Evolutionary conservation across 208 protist genomes (phyloP), one percentile per base, ranked within the genome.

Genomic region (Spongospora subterranea): DNA sequence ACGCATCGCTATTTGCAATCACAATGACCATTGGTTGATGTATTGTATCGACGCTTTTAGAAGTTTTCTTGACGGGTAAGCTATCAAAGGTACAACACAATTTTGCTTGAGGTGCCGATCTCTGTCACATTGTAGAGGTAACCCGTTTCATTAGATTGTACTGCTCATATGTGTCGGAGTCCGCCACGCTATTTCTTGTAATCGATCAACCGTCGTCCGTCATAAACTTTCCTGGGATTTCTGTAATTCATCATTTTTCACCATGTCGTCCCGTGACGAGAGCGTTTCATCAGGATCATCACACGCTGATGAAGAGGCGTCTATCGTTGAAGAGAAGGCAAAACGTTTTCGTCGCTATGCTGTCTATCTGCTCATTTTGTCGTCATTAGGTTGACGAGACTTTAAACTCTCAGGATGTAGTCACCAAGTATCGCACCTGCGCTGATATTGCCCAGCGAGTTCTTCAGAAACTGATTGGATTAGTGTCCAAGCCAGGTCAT

Each of bases 361-460:
- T 60, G 50, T 60, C 24, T 29, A 29, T 24, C 6, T 29, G 24
- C 50, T 60, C 50, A 60, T 24, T 60, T 60, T 60, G 13, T 45
- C n/a, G 71, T n/a, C n/a, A n/a, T n/a, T 39, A 82, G 71, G 71
- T 82, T 43, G 71, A 82, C 35, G 71, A 82, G 71, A 82, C 71
- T 13, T 45, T 93, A 17, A 88, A 40, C 93, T 97, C 98, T 94
- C 96, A 97, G 71, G 95, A 97, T 90, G 98, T 99, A 13, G 95
- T 99, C 0, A 96, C 98, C 93, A 97, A 98, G 92, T 99, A 99
- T 95, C 98, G 97, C 91, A 96, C 96, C 89, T 97, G 97, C 20
- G 97, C 96, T n/a, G 82, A 94, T 65, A 98, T 98, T 95, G 97
- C 97, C 90, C 98, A 99, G 90, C 95, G 94, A 95, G 92, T 88